Evolutionary conservation across 345 rosid genomes (phyloP), one percentile per base, ranked within the genome.

Genomic region (Geranium rotundifolium): DNA sequence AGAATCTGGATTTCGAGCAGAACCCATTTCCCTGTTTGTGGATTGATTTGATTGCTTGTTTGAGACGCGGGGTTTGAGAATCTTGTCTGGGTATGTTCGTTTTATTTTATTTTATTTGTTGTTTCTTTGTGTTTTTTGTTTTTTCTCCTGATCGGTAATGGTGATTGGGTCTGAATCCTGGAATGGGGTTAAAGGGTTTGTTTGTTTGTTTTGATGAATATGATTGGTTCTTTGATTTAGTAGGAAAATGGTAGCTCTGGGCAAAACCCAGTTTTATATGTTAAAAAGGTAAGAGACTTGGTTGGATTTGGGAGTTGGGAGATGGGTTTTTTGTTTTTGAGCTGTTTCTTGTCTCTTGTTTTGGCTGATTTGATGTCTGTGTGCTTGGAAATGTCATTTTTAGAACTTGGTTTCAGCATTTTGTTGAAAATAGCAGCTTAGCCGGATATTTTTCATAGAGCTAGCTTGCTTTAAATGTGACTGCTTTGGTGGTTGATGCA

Each of bases 331-430:
- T n/a, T 52, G 63, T 59, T 39, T 13, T 13, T 62, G 64, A 64
- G 54, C 19, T 61, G 73, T 57, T 34, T 61, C 29, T 65, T 62
- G 59, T 73, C 73, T 69, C 63, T 13, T 68, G 18, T 62, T 64
- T n/a, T 57, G 67, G 59, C 59, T 69, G 59, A n/a, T 66, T 67
- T 61, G 31, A 39, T 58, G 60, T 57, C 16, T 34, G 15, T 46
- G 58, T 60, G 29, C 29, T 58, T 54, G 27, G 50, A 19, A 58
- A 64, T 66, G 20, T 59, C 19, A 15, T 3, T 55, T 54, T 54
- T 31, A 30, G 57, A 46, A n/a, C 34, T 13, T 12, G 19, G 63
- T 20, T 56, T 72, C 41, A 63, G 34, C 56, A 57, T 72, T 34
- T 65, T 37, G 50, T 52, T 50, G 13, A 30, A 62, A 41, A 20